phyloP scores from a whole-genome alignment of 1,284 basidiomycete genomes.

The Agroathelia rolfsii region DNA sequence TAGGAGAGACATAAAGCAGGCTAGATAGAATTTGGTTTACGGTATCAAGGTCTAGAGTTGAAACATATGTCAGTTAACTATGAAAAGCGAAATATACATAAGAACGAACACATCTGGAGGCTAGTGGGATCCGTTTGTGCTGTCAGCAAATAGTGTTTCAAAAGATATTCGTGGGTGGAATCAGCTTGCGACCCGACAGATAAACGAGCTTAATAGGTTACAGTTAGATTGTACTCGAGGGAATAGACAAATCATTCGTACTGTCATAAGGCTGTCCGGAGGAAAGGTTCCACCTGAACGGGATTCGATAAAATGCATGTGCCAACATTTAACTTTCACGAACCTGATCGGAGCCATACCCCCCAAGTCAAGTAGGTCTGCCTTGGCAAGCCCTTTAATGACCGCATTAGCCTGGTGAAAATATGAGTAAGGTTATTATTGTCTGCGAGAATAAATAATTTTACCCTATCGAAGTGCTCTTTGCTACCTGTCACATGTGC shows the following conservation, averaged over 20 bases:
- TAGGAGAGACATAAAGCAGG: constrained; percentile 31
- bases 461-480: constrained; percentile 40
- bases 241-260: constrained; percentile 14
- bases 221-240: constrained; percentile 1
- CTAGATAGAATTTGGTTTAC: constrained; percentile 26
- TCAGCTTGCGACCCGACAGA: constrained; percentile 26
- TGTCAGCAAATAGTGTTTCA: constrained; percentile 31
- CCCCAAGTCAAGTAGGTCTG: constrained; percentile 32
- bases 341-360: constrained; percentile 49
- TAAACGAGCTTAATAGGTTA: constrained; percentile 25
- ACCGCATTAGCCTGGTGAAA: constrained; percentile 35
- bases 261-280: constrained; percentile 28
- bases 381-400: constrained; percentile 35
- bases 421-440: constrained; percentile 2
- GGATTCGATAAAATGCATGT: no score
- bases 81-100: background rate
- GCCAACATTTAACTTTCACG: no score
- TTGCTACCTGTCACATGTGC: constrained; percentile 48
- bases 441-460: constrained; percentile 9
- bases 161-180: constrained; percentile 26
- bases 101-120: constrained; percentile 28
- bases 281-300: constrained; percentile 28
- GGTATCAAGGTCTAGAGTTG: constrained; percentile 26
- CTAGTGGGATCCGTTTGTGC: constrained; percentile 28
- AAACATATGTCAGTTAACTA: background rate